phyloP scores from a whole-genome alignment of 805 yeast species.

The Lipomyces spencermartinsiae region DNA sequence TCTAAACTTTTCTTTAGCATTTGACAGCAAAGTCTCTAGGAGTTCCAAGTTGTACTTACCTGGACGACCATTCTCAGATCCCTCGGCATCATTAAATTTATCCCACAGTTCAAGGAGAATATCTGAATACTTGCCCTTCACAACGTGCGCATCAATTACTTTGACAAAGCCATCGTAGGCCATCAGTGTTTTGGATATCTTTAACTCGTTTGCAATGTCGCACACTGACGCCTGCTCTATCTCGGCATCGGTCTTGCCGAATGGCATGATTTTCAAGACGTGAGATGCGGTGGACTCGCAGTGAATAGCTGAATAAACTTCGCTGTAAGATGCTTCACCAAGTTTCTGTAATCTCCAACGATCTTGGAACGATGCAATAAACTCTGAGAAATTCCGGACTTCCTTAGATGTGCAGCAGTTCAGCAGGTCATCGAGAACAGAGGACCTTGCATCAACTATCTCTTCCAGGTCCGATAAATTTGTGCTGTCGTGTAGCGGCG shows the following conservation, averaged over 20 bases:
- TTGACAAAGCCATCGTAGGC: constrained; percentile 54
- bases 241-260: constrained; percentile 50
- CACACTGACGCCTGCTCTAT: constrained; percentile 52
- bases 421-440: constrained; percentile 47
- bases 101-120: constrained; percentile 55
- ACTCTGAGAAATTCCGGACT: constrained; percentile 47
- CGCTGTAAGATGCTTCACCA: constrained; percentile 57
- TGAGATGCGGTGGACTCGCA: constrained; percentile 40
- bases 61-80: constrained; percentile 51
- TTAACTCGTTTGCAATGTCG: constrained; percentile 56
- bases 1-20: constrained; percentile 37
- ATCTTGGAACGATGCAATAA: constrained; percentile 38
- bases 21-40: neutral
- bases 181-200: constrained; percentile 52
- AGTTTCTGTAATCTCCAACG: constrained; percentile 48
- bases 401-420: constrained; percentile 48
- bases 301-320: constrained; percentile 50
- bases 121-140: constrained; percentile 54
- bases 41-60: neutral
- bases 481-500: constrained; percentile 32
- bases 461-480: constrained; percentile 23
- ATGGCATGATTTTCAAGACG: constrained; percentile 60
- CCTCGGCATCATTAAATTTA: constrained; percentile 43
- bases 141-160: constrained; percentile 54
- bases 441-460: neutral